Conservation (phyloP, 1,284 basidiomycete genomes). For the Ustilago sp. region DNA sequence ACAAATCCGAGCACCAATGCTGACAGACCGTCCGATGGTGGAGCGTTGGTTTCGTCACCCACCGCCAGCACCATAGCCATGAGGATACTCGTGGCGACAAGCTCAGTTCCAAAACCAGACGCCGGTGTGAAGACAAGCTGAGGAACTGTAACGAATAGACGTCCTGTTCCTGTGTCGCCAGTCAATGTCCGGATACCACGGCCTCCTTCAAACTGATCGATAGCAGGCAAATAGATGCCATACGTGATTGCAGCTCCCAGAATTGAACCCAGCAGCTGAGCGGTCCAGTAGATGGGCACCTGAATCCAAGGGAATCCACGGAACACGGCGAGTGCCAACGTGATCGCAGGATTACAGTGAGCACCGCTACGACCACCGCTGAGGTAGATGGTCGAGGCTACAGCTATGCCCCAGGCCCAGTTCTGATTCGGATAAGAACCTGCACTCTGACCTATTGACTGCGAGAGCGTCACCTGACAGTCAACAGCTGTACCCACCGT, state of each 20-base stretch:
- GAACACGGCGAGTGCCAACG: slow-evolving; percentile 77
- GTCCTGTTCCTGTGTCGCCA: slow-evolving; percentile 73
- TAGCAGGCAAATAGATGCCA: slow-evolving; percentile 81
- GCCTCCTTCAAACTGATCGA: slow-evolving; percentile 79
- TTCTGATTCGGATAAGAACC: slow-evolving; percentile 50
- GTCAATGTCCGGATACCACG: slow-evolving; percentile 75
- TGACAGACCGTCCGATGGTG: slow-evolving; percentile 73
- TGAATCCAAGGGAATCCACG: slow-evolving; percentile 83
- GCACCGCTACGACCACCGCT: slow-evolving; percentile 59
- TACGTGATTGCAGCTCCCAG: slow-evolving; percentile 79
- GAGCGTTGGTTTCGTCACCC: slow-evolving; percentile 70
- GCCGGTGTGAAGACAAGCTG: slow-evolving; percentile 33
- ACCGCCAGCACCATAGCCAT: slow-evolving; percentile 54
- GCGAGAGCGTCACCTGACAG: slow-evolving; percentile 58
- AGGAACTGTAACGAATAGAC: slow-evolving; percentile 80
- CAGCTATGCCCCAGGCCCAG: slow-evolving; percentile 60
- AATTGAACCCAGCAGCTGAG: slow-evolving; percentile 80
- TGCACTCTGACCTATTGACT: slow-evolving; percentile 23
- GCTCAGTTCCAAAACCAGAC: slow-evolving; percentile 44
- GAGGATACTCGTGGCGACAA: slow-evolving; percentile 57
- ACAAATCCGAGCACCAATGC: slow-evolving; percentile 75
- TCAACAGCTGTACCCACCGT: slow-evolving; percentile 61
- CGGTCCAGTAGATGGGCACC: slow-evolving; percentile 78
- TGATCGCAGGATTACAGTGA: slow-evolving; percentile 68
- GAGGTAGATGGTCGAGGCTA: slow-evolving; percentile 57